Conservation (phyloP, 1,284 basidiomycete species). For the Rhodotorula sp. region DNA sequence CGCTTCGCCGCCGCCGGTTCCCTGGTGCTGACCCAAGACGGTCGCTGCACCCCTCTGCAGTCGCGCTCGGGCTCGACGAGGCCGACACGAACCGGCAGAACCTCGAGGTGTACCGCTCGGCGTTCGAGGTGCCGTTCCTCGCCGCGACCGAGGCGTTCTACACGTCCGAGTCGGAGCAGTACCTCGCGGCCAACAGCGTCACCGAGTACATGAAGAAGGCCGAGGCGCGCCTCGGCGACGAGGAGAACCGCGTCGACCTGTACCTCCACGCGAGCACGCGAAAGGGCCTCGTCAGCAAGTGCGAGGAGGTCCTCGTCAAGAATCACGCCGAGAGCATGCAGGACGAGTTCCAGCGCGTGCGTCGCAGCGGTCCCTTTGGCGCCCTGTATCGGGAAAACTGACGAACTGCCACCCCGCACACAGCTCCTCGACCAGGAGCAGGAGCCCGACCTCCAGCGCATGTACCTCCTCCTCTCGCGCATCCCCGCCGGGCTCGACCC, state of each 20-base stretch:
- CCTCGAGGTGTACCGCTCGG: conserved; percentile 89
- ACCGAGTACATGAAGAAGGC: conserved; percentile 98
- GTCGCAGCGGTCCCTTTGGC: not conserved
- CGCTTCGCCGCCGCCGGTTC: too few relatives aligned
- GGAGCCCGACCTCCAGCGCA: conserved; percentile 88
- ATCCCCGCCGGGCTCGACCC: conserved; percentile 91
- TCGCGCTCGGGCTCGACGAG: conserved; percentile 92
- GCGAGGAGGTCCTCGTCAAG: conserved; percentile 89
- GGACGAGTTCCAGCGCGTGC: conserved; percentile 83
- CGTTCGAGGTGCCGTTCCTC: conserved; percentile 89
- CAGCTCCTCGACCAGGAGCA: conserved; percentile 85
- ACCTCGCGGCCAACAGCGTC: conserved; percentile 85
- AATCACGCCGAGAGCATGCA: conserved; percentile 85
- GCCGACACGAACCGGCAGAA: conserved; percentile 86
- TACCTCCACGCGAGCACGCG: conserved; percentile 86
- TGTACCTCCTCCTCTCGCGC: conserved; percentile 89
- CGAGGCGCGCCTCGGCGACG: conserved; percentile 86
- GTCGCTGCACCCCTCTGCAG: conserved; percentile 50
- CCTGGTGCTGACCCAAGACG: not conserved
- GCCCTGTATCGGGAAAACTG: not conserved
- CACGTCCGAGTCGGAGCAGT: conserved; percentile 83
- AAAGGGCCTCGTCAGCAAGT: conserved; percentile 81
- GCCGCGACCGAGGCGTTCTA: conserved; percentile 88
- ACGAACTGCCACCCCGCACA: not conserved
- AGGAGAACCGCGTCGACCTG: conserved; percentile 91